These are phyloP conservation scores for Lactarius indigo DNA, from an alignment of 768 basidiomycete genomes.

Conservation along the genomic window DNA sequence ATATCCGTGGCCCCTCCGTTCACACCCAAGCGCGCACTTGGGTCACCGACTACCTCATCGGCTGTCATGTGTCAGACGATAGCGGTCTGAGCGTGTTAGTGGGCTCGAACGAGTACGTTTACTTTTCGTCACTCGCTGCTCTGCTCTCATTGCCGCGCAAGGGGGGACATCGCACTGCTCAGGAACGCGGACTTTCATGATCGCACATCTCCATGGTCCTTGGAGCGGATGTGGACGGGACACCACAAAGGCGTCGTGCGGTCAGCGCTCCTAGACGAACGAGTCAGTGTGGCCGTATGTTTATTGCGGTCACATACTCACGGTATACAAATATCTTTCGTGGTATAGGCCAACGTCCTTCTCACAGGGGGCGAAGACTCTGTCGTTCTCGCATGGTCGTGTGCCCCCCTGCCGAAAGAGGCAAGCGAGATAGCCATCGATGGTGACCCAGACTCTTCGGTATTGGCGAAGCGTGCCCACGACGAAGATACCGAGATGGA, in stretches of 20 bases:
- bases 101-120: slow-evolving; percentile 69
- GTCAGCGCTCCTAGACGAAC: slow-evolving; percentile 34
- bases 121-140: not conserved
- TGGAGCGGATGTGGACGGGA: slow-evolving; percentile 31
- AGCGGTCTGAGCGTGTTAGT: slow-evolving; percentile 54
- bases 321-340: not conserved
- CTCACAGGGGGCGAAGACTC: slow-evolving; percentile 38
- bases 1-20: slow-evolving; percentile 63
- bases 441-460: not conserved
- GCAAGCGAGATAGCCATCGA: slow-evolving; percentile 14
- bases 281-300: slow-evolving; percentile 26
- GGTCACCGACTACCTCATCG: slow-evolving; percentile 78
- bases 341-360: slow-evolving; percentile 32
- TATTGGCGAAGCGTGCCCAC: slow-evolving; percentile 20
- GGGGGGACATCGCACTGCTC: slow-evolving; percentile 35
- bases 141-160: slow-evolving; percentile 10
- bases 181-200: slow-evolving; percentile 29
- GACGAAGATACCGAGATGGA: slow-evolving; percentile 25
- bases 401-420: slow-evolving; percentile 20
- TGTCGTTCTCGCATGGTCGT: slow-evolving; percentile 33
- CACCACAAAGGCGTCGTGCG: slow-evolving; percentile 35
- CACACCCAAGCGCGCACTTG: slow-evolving; percentile 56
- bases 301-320: not conserved
- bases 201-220: slow-evolving; percentile 29
- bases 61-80: slow-evolving; percentile 38